Percentiles rank a stretch among this genome's conserved stretches.
phyloP scores from a whole-genome alignment of 148 eudicot species.

The Polygonum maritimum region DNA sequence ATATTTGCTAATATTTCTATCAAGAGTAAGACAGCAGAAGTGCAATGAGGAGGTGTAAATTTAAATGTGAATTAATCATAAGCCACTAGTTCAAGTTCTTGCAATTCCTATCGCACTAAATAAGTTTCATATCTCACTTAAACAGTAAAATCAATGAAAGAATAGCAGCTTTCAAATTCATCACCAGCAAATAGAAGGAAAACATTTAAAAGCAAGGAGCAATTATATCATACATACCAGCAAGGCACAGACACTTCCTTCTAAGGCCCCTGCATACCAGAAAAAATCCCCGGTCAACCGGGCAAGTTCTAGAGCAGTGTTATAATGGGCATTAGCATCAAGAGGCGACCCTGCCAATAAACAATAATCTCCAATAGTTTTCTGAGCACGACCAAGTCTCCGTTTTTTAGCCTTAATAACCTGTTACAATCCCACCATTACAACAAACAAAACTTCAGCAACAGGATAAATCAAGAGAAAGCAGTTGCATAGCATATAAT shows the following conservation, averaged over 20 bases:
- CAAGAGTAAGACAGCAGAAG: neutral
- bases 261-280: conserved; percentile 99
- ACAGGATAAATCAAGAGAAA: conserved; percentile 9
- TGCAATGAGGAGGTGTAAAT: neutral
- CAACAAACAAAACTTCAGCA: neutral
- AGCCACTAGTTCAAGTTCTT: neutral
- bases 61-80: neutral
- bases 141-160: neutral
- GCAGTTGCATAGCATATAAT: neutral
- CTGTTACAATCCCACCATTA: conserved; percentile 21
- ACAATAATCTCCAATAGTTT: conserved; percentile 94
- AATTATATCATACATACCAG: conserved; percentile 43
- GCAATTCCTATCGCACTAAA: neutral
- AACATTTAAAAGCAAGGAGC: neutral
- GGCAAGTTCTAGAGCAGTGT: conserved; percentile 88
- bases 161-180: neutral
- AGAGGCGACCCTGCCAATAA: conserved; percentile 94
- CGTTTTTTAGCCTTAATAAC: conserved; percentile 91
- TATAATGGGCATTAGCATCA: conserved; percentile 96
- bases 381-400: conserved; percentile 93
- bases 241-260: conserved; percentile 93
- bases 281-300: conserved; percentile 87
- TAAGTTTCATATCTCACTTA: neutral
- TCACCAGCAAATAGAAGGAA: neutral
- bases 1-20: neutral